Evolutionary conservation across 129 eudicot genomes (phyloP).

Genomic region (Flaveria bidentis): DNA sequence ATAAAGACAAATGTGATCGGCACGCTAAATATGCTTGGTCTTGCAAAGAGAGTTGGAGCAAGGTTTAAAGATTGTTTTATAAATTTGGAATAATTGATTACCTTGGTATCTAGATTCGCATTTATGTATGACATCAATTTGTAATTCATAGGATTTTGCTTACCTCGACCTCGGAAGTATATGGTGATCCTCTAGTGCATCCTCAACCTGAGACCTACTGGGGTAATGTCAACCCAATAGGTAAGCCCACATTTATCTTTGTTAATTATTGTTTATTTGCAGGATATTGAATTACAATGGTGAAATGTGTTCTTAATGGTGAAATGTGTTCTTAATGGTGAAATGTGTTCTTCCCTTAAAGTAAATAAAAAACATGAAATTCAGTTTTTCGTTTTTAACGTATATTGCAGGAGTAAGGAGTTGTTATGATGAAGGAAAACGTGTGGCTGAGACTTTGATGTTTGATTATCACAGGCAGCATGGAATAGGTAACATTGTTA

Average conservation of each 20-base stretch:
- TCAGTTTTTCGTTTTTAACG: neutral
- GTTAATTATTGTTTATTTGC: neutral
- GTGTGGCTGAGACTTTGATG: slow-evolving; percentile 84
- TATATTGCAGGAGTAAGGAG: slow-evolving; percentile 63
- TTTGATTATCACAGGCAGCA: slow-evolving; percentile 83
- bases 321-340: no score
- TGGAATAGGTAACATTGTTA: slow-evolving; percentile 53
- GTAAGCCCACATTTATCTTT: slow-evolving; percentile 40
- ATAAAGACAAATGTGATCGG: slow-evolving; percentile 96
- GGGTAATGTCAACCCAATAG: slow-evolving; percentile 97
- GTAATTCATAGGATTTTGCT: slow-evolving; percentile 63
- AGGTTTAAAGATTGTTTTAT: slow-evolving; percentile 44
- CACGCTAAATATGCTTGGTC: slow-evolving; percentile 88
- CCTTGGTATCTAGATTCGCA: neutral
- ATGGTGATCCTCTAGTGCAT: slow-evolving; percentile 92
- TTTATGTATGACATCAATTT: slow-evolving; percentile 8
- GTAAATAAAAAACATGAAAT: neutral
- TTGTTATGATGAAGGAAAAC: slow-evolving; percentile 79
- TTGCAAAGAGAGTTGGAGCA: slow-evolving; percentile 95
- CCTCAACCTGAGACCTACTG: slow-evolving; percentile 88
- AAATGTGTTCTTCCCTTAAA: neutral
- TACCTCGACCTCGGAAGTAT: slow-evolving; percentile 94
- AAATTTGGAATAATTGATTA: neutral
- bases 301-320: neutral
- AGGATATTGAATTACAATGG: neutral